phyloP scores from a whole-genome alignment of 208 protist genomes.

The Naegleria gruberi region DNA sequence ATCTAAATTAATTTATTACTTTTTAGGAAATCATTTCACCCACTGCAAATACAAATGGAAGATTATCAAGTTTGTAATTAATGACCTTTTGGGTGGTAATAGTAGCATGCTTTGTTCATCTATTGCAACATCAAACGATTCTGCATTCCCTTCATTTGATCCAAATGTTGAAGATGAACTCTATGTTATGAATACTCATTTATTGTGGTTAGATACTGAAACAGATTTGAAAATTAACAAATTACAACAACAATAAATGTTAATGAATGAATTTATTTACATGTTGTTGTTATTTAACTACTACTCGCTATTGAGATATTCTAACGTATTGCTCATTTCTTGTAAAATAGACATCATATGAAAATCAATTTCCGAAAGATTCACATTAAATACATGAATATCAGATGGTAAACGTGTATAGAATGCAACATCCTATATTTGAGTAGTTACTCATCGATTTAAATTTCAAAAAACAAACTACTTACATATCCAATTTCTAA shows the following conservation, averaged over 20 bases:
- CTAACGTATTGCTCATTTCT: not conserved
- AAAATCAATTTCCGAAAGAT: not conserved
- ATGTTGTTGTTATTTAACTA: no score
- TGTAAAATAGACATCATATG: not conserved
- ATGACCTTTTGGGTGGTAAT: not conserved
- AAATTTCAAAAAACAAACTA: not conserved
- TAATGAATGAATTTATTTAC: no score
- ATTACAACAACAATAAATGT: no score
- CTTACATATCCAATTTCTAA: not conserved
- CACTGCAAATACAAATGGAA: not conserved
- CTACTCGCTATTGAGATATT: not conserved
- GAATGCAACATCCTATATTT: not conserved
- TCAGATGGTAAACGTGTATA: not conserved
- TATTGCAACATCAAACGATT: not conserved
- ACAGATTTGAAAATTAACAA: not conserved
- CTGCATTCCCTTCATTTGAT: no score
- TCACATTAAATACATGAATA: not conserved
- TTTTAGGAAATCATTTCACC: not conserved
- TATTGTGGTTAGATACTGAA: not conserved
- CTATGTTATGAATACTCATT: not conserved
- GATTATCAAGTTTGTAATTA: not conserved
- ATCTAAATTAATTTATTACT: not conserved
- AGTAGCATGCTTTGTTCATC: not conserved
- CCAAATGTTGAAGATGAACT: not conserved
- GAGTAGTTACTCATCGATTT: no score